phyloP scores from a whole-genome alignment of 1,284 basidiomycete genomes.

The Cutaneotrichosporon mucoides region DNA sequence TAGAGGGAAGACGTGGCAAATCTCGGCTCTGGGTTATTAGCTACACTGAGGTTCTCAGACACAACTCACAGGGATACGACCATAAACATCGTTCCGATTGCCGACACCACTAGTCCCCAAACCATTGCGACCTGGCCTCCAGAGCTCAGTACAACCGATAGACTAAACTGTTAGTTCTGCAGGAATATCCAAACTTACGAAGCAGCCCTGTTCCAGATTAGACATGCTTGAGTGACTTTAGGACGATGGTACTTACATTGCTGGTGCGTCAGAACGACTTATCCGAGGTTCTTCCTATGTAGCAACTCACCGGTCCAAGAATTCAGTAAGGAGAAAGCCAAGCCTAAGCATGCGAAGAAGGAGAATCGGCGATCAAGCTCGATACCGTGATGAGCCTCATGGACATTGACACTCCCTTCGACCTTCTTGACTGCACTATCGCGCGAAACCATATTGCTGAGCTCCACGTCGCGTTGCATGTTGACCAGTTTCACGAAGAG shows the following conservation, averaged over 20 bases:
- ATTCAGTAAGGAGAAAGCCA: constrained; percentile 24
- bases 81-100: constrained; percentile 30
- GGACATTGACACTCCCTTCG: constrained; percentile 2
- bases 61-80: constrained; percentile 24
- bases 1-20: constrained; percentile 13
- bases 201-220: constrained; percentile 5
- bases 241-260: constrained; percentile 4
- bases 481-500: neutral
- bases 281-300: too few species aligned
- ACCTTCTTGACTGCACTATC: neutral
- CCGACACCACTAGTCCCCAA: constrained; percentile 40
- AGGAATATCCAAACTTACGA: neutral
- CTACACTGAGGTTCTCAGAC: neutral
- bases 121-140: constrained; percentile 41
- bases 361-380: constrained; percentile 23
- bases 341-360: constrained; percentile 16
- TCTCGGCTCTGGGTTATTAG: constrained; percentile 6
- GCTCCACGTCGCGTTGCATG: neutral
- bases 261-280: constrained; percentile 6
- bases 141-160: constrained; percentile 29
- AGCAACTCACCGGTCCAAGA: constrained; percentile 19
- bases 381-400: neutral
- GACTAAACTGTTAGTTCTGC: neutral
- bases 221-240: neutral
- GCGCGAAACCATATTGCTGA: neutral